Evolutionary conservation across 768 basidiomycete species (phyloP).

Genomic region (Polyporus arcularius): DNA sequence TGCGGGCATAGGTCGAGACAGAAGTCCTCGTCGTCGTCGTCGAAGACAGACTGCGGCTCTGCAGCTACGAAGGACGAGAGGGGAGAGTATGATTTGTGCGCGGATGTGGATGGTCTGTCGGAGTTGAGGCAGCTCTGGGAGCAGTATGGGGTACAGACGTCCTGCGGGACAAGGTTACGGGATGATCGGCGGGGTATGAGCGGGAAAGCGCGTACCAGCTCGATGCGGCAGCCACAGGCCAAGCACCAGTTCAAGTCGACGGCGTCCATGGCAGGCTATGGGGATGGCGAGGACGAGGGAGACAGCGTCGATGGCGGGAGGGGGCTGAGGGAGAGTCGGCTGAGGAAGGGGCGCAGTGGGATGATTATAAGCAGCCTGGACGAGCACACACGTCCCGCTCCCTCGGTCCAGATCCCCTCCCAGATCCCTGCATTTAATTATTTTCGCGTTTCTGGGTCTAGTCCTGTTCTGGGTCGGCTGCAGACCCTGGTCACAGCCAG

Average conservation of each 20-base stretch:
- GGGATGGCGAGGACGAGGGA: slow-evolving; percentile 11
- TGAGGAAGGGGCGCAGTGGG: slow-evolving; percentile 13
- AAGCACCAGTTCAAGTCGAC: slow-evolving; percentile 78
- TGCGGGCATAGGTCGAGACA: slow-evolving; percentile 2
- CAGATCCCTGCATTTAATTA: slow-evolving; percentile 13
- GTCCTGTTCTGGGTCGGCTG: background rate
- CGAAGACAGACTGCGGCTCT: slow-evolving; percentile 12
- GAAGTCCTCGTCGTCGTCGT: slow-evolving; percentile 10
- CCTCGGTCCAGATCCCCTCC: background rate
- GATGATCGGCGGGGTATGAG: slow-evolving; percentile 2
- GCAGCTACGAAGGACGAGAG: slow-evolving; percentile 12
- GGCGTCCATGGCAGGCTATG: slow-evolving; percentile 25
- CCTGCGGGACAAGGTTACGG: slow-evolving; percentile 33
- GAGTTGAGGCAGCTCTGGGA: slow-evolving; percentile 45
- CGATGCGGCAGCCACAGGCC: slow-evolving; percentile 60
- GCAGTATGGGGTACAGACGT: slow-evolving; percentile 50
- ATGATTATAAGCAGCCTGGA: slow-evolving; percentile 17
- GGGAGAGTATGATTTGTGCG: slow-evolving; percentile 8
- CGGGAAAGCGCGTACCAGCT: slow-evolving; percentile 34
- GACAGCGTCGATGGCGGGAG: slow-evolving; percentile 18
- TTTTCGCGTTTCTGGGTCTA: slow-evolving; percentile 15
- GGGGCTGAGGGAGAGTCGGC: slow-evolving; percentile 17
- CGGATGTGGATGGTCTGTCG: slow-evolving; percentile 28
- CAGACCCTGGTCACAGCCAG: slow-evolving; percentile 8
- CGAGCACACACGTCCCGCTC: slow-evolving; percentile 3